These are phyloP conservation scores for Paramecium primaurelia DNA, from an alignment of 73 alveolate genomes.

Conservation along the genomic window DNA sequence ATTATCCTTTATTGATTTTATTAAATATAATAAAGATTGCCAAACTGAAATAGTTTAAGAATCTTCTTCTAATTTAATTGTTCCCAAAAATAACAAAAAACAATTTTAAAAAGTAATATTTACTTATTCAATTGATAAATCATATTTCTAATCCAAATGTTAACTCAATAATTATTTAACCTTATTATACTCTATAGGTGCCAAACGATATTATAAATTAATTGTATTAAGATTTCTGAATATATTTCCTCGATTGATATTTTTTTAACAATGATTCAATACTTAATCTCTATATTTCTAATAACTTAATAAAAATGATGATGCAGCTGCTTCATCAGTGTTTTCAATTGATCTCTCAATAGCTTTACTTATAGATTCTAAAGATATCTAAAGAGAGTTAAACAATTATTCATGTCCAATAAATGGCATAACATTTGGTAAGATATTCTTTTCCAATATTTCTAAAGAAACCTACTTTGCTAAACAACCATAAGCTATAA, in stretches of 20 bases:
- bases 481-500: conserved; percentile 11
- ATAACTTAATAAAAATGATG: neutral
- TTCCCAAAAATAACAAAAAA: conserved; percentile 4
- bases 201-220: neutral
- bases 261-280: neutral
- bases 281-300: neutral
- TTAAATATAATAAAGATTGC: neutral
- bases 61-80: neutral
- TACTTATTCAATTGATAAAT: neutral
- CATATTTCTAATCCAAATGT: conserved; percentile 29
- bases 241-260: neutral
- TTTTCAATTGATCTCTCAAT: conserved; percentile 13
- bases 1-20: neutral
- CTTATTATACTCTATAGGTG: neutral
- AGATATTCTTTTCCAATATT: neutral
- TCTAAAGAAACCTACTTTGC: conserved; percentile 14
- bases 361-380: neutral
- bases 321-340: neutral
- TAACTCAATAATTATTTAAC: neutral
- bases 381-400: neutral
- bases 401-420: neutral
- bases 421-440: conserved; percentile 46
- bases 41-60: neutral
- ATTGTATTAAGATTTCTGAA: neutral
- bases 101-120: neutral